Percentiles rank a stretch among this genome's conserved stretches.
Conservation (phyloP, 208 protist genomes). For the Porcisia deanei region DNA sequence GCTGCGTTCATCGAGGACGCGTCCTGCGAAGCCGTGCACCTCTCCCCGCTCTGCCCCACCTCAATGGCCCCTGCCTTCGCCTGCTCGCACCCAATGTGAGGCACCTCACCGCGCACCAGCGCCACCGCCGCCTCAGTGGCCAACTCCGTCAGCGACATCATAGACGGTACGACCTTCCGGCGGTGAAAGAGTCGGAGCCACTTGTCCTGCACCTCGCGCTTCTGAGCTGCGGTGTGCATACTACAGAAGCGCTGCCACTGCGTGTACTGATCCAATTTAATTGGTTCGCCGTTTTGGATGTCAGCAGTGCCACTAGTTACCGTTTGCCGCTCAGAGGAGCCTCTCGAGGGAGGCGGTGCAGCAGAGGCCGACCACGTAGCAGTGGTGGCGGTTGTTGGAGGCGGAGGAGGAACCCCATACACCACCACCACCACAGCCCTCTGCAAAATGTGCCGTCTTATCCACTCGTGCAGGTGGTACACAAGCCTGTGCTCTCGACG, state of each 20-base stretch:
- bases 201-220: slow-evolving; percentile 36
- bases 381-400: background rate
- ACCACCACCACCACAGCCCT: slow-evolving; percentile 60
- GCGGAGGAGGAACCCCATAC: slow-evolving; percentile 31
- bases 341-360: background rate
- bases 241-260: slow-evolving; percentile 19
- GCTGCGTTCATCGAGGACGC: background rate
- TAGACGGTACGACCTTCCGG: slow-evolving; percentile 56
- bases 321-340: background rate
- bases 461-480: slow-evolving; percentile 50
- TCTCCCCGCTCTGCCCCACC: background rate
- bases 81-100: background rate
- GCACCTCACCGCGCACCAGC: slow-evolving; percentile 27
- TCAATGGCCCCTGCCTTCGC: background rate
- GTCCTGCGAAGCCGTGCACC: background rate
- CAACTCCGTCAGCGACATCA: slow-evolving; percentile 46
- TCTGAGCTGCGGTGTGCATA: slow-evolving; percentile 25
- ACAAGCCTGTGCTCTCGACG: slow-evolving; percentile 46
- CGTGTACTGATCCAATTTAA: background rate
- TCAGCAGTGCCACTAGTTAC: background rate
- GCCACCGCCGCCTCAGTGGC: slow-evolving; percentile 35
- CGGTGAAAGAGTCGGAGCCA: slow-evolving; percentile 74
- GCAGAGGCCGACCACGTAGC: background rate
- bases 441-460: slow-evolving; percentile 43
- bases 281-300: background rate